Conservation (phyloP, 768 basidiomycete species). For the Russula sp. region DNA sequence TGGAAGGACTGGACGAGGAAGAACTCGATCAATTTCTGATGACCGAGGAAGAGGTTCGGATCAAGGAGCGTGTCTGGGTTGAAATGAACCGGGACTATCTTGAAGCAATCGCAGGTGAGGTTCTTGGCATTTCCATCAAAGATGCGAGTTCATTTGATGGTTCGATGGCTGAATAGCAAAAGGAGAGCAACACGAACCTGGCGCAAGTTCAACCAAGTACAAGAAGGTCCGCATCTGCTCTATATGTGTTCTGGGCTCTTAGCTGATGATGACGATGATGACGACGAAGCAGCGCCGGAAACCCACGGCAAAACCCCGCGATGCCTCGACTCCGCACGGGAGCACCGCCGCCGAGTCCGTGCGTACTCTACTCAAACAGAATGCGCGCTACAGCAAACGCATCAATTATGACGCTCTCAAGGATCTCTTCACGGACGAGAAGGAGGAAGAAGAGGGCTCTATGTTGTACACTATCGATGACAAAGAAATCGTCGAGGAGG, state of each 20-base stretch:
- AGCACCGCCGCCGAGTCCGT: conserved; percentile 75
- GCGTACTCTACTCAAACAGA: conserved; percentile 76
- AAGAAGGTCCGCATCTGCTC: conserved; percentile 62
- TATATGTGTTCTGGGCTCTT: not conserved
- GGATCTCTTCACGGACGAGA: conserved; percentile 54
- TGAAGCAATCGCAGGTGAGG: conserved; percentile 75
- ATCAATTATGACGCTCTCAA: conserved; percentile 93
- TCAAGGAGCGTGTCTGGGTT: conserved; percentile 93
- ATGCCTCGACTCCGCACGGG: conserved; percentile 67
- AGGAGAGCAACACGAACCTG: conserved; percentile 48
- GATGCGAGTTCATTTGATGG: conserved; percentile 9
- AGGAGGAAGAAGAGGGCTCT: conserved; percentile 47
- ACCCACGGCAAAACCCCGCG: conserved; percentile 60
- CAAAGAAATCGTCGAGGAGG: conserved; percentile 44
- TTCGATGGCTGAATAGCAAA: conserved; percentile 52
- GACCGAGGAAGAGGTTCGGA: conserved; percentile 72
- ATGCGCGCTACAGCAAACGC: conserved; percentile 82
- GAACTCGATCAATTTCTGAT: conserved; percentile 82
- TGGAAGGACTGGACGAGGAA: conserved; percentile 82
- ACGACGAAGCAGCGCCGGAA: conserved; percentile 58
- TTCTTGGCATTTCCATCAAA: conserved; percentile 10
- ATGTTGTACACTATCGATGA: conserved; percentile 55
- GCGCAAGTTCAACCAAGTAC: conserved; percentile 47
- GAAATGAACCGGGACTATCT: conserved; percentile 91
- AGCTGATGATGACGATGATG: conserved; percentile 34